Percentiles rank a stretch among this genome's conserved stretches.
phyloP scores from a whole-genome alignment of 805 yeast species.

The Teunomyces atbi region DNA sequence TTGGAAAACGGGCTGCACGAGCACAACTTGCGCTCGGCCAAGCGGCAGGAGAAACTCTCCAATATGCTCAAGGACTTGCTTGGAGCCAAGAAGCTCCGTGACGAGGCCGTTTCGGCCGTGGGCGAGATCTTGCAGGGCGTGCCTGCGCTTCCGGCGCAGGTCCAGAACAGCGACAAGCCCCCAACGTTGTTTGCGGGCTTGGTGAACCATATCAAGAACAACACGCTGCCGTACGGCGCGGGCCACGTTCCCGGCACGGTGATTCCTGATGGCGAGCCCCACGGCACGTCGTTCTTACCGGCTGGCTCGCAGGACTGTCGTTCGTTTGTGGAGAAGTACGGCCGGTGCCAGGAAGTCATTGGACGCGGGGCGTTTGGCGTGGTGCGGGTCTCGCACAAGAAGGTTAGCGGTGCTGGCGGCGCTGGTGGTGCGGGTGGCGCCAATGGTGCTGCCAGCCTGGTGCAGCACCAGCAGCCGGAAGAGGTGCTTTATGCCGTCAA shows the following conservation, averaged over 20 bases:
- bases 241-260: not conserved
- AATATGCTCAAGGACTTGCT: conserved; percentile 73
- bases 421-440: conserved; percentile 2
- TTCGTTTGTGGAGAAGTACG: conserved; percentile 84
- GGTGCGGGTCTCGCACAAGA: conserved; percentile 83
- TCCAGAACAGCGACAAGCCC: conserved; percentile 40
- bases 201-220: conserved; percentile 53
- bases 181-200: conserved; percentile 72
- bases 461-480: conserved; percentile 12
- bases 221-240: conserved; percentile 15
- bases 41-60: conserved; percentile 72
- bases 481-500: conserved; percentile 78
- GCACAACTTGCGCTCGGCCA: conserved; percentile 74
- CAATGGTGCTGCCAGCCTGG: not conserved
- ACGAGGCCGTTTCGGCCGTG: conserved; percentile 70
- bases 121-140: conserved; percentile 53
- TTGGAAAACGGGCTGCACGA: conserved; percentile 74
- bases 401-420: conserved; percentile 17
- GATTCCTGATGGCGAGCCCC: not conserved
- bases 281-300: not conserved
- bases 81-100: conserved; percentile 70
- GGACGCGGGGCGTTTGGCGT: conserved; percentile 96
- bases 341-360: conserved; percentile 89
- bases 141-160: conserved; percentile 5
- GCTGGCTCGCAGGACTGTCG: conserved; percentile 31